Evolutionary conservation across 2,329 filamentous ascomycete genomes (phyloP).

Genomic region (Zasmidium angulare): DNA sequence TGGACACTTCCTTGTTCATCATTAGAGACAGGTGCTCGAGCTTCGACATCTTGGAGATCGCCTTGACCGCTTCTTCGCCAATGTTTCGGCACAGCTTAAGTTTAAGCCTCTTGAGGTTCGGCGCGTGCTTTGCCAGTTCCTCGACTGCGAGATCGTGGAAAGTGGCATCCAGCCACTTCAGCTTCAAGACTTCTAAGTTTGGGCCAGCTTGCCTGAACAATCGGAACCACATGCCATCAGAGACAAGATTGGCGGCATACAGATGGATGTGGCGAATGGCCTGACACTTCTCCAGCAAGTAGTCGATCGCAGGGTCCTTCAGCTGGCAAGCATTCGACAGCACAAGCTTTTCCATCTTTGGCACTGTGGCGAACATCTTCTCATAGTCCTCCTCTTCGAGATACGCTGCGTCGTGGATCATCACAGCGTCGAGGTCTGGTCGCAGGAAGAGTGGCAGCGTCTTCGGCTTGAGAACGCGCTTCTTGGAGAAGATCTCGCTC

Average conservation of each 20-base stretch:
- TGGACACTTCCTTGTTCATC: slow-evolving; percentile 58
- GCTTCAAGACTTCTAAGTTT: slow-evolving; percentile 66
- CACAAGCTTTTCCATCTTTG: slow-evolving; percentile 68
- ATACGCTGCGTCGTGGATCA: slow-evolving; percentile 64
- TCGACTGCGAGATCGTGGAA: slow-evolving; percentile 70
- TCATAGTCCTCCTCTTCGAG: slow-evolving; percentile 75
- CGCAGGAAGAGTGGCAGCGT: slow-evolving; percentile 52
- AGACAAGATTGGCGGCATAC: slow-evolving; percentile 80
- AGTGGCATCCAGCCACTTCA: slow-evolving; percentile 81
- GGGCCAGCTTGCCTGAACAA: slow-evolving; percentile 67
- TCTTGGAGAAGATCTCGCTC: slow-evolving; percentile 64
- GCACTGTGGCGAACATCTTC: slow-evolving; percentile 74
- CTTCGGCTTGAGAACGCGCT: slow-evolving; percentile 56
- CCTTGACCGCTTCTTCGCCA: slow-evolving; percentile 62
- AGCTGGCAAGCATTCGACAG: slow-evolving; percentile 86
- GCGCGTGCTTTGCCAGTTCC: slow-evolving; percentile 63
- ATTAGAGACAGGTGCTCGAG: slow-evolving; percentile 77
- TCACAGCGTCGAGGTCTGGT: slow-evolving; percentile 55
- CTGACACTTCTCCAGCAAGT: slow-evolving; percentile 70
- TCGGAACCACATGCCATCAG: slow-evolving; percentile 71
- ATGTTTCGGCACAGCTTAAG: slow-evolving; percentile 77
- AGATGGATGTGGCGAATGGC: slow-evolving; percentile 73
- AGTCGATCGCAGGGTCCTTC: slow-evolving; percentile 80
- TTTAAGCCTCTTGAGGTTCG: slow-evolving; percentile 72
- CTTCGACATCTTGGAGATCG: slow-evolving; percentile 60